phyloP scores from a whole-genome alignment of 192 early-diverging fungal genomes.

The Jimgerdemannia flammicorona region DNA sequence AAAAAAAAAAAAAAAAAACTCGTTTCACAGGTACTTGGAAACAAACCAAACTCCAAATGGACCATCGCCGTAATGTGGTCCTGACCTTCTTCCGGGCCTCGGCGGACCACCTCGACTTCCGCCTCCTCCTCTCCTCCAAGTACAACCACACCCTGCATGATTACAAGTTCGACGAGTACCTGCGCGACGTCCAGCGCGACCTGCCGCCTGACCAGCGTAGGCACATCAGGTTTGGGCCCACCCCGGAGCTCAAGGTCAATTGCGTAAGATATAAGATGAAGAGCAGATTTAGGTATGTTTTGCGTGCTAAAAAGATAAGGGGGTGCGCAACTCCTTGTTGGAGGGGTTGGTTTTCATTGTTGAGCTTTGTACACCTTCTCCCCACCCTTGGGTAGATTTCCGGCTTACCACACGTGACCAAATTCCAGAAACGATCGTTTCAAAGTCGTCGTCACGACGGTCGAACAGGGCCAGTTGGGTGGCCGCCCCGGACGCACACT shows the following conservation, averaged over 20 bases:
- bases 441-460: neutral
- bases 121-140: neutral
- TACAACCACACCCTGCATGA: neutral
- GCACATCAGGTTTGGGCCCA: neutral
- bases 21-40: neutral
- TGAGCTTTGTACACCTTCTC: no score
- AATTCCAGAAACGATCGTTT: neutral
- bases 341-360: neutral
- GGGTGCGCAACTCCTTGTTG: neutral
- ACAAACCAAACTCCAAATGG: neutral
- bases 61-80: neutral
- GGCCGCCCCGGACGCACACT: neutral
- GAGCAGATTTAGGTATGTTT: neutral
- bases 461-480: neutral
- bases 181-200: neutral
- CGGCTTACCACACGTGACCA: no score
- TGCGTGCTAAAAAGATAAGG: neutral
- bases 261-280: neutral
- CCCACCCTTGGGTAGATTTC: no score
- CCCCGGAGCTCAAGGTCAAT: neutral
- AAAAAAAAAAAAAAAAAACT: no score
- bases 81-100: neutral
- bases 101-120: neutral
- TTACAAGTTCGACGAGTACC: neutral
- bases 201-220: neutral